Base-by-base conservation (phyloP, 768 basidiomycete genomes). In the Tulasnella sp. region DNA sequence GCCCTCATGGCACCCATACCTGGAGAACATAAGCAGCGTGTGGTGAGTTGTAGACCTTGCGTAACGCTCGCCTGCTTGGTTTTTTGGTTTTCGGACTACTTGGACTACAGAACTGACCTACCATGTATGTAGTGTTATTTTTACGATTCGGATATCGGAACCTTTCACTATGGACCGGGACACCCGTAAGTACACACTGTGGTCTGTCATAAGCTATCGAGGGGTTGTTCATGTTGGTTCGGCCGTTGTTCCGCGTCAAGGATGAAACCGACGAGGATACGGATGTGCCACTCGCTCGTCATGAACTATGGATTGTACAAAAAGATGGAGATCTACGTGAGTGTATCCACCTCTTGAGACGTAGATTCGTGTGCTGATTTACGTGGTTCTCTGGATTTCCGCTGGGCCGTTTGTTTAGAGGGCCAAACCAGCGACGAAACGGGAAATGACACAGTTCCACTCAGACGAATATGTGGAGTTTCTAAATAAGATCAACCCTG, bases 121-220 rank as follows among this genome's bases (percentile, higher is more conserved):
- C n/a, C n/a, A n/a, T n/a, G n/a, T n/a, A n/a, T n/a, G n/a, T 32
- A 96, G 87, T 98, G 94, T 68, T 99, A 99, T 75, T 99, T 99
- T 76, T 99, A 93, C 73, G 94, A 99, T 71, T 94, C 92, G 31
- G 94, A 99, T 68, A 93, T 99, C 69, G 94, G 96, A 21, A 94
- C 96, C 50, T 99, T 97, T 68, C 96, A 98, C 69, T 93, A 96
- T 82, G 92, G 92, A n/a, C 90, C 85, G 57, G 93, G 91, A 5
- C 92, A 97, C 69, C 90, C 92, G 83, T 88, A 70, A 64, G 81
- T 66, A 36, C 6, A 7, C 15, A 7, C 34, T 11, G 17, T 39
- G 17, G 17, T 39, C 36, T n/a, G 11, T 39, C 11, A 11, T 39
- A 39, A 39, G 36, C 4, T 17, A 37, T 7, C 29, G 11, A 6